Evolutionary conservation across 2,329 filamentous ascomycete genomes (phyloP).

Genomic region (Rutstroemia sp.): DNA sequence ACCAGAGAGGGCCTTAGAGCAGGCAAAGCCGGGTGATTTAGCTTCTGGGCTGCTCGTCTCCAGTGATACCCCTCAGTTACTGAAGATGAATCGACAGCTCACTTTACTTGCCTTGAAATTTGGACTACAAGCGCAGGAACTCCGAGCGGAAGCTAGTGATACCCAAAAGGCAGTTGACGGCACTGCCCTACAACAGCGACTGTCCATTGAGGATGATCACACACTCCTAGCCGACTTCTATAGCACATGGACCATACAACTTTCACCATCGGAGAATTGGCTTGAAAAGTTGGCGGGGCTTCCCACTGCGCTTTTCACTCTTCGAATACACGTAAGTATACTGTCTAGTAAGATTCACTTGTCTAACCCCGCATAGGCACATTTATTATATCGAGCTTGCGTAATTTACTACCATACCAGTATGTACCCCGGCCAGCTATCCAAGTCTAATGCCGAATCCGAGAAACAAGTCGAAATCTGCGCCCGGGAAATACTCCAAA

Average conservation of each 20-base stretch:
- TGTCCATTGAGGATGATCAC: background rate
- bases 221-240: background rate
- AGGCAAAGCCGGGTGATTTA: background rate
- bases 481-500: constrained; percentile 36
- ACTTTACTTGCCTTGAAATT: constrained; percentile 18
- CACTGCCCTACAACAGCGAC: background rate
- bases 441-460: constrained; percentile 32
- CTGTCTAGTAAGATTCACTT: background rate
- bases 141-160: constrained; percentile 13
- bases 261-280: background rate
- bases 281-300: background rate
- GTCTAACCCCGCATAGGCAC: constrained; percentile 27
- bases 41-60: background rate
- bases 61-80: background rate
- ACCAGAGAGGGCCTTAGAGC: constrained; percentile 12
- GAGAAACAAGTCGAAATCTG: constrained; percentile 38
- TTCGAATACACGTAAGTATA: background rate
- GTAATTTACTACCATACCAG: constrained; percentile 46
- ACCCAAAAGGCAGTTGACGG: background rate
- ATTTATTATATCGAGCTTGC: constrained; percentile 40
- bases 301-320: background rate
- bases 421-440: constrained; percentile 42
- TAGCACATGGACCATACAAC: background rate
- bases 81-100: constrained; percentile 20
- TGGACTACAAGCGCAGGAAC: constrained; percentile 16